Evolutionary conservation across 177 flowering plant species (phyloP), one percentile per base, ranked within the genome.

Genomic region (Vitis hybrid): DNA sequence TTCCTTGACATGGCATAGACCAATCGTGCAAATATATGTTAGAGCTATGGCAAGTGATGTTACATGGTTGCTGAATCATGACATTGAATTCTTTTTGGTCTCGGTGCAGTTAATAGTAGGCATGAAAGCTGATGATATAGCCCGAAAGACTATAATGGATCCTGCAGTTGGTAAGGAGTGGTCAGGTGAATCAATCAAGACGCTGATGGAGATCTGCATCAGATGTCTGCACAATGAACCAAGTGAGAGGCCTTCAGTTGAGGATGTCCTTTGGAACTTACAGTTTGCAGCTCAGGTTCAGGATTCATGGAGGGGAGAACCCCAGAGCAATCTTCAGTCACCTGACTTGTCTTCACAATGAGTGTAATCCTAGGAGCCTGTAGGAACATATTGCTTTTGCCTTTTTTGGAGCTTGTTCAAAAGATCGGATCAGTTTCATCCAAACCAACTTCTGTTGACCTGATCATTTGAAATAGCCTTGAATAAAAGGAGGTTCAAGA

Each of bases 251-350:
- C 80, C 84, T 19, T 81, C 82, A 0, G 72, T 76, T 5, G 84
- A 74, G 51, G 84, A 81, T 58, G 68, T 79, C 51, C 72, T 81
- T 1, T 81, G 84, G 84, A 78, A 76, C 45, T 19, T 81, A 72
- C 82, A 78, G 70, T 81, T 74, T 72, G 82, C 84, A 56, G 71
- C 75, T 56, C 82, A 78, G 39, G 73, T 78, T 59, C 77, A 78
- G 71, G 74, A 62, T 64, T 60, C 73, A 31, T 57, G 61, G 52
- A 68, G 29, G 50, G 66, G 53, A 26, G 69, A 72, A 22, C 50
- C 56, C 21, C 22, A 31, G 10, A 58, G 39, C 65, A 64, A 21
- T 33, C 5, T 19, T 22, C 21, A 29, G 48, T 39, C 48, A 39
- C 48, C 48, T 39, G 48, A 39, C 7, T 39, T 39, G 48, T 39